Base-by-base conservation (phyloP, 2,329 filamentous ascomycete species). In the Gliomastix tumulicola region DNA sequence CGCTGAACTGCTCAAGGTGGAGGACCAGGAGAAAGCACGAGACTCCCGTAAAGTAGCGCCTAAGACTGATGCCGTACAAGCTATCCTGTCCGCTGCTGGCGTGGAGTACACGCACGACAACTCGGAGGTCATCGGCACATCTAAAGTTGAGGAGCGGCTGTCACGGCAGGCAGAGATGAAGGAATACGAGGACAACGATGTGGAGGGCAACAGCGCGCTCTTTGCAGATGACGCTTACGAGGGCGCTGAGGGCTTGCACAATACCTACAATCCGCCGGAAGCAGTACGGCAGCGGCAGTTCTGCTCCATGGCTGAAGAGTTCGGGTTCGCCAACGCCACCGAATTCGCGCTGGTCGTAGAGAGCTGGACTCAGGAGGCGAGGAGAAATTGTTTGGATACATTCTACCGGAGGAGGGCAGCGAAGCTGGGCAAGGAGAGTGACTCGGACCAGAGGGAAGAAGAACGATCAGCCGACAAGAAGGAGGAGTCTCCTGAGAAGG, bases 101-200 rank as follows among this genome's bases (percentile, higher is more conserved):
- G 89, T 98, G 1, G 82, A 92, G 51, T 98, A 98, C 56, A 94
- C 88, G 0, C 92, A 98, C 53, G 85, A 97, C 49, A 98, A 98
- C 55, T 88, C 86, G 2, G 89, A 98, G 59, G 89, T 98, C 12
- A 78, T 98, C 39, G 92, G 92, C 10, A 83, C 87, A 1, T 92
- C 84, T n/a, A 87, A 84, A 47, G 75, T 96, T n/a, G 92, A 98
- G 61, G 83, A 85, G 44, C 77, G 82, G 39, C 74, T 98, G 6
- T 89, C 84, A 32, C 80, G 81, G 16, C 79, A 77, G 30, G 92
- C 90, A 5, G 79, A 83, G 51, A 69, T 82, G 50, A 66, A 67
- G 0, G 70, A 68, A 4, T 70, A 70, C 39, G 50, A 48, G 13
- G 37, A 35, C 8, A 31, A 22, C 10, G 65, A 71, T 41, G 40